Base-by-base conservation (phyloP, 1,284 basidiomycete species). In the Ceraceosorus guamensis region DNA sequence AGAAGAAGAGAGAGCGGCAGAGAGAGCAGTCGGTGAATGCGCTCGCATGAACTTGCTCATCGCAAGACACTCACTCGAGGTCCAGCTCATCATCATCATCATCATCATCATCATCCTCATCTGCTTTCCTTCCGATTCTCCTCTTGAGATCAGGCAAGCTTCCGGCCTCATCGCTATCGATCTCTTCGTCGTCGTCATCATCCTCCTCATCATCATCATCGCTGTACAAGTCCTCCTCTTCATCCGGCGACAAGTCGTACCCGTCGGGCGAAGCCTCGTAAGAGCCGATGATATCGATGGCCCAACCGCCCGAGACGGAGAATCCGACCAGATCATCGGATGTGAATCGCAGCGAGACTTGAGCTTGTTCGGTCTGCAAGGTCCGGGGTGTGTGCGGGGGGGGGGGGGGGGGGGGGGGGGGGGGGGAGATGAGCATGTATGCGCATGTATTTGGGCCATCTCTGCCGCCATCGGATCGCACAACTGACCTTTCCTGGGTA, bases 251-350 rank as follows among this genome's bases (percentile, higher is more conserved):
- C 52, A 68, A 63, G 61, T 76, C 66, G 62, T 62, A 63, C 52
- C 68, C 71, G 53, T 75, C 75, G 41, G 77, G 76, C 67, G 81
- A 79, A 67, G 79, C 73, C 69, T 93, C 85, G 80, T 91, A 93
- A 80, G 95, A 91, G 60, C 92, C 92, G 62, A 87, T 84, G 56
- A 97, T 79, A 78, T 92, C 86, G 60, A 96, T 82, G 52, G 85
- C 80, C 24, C 95, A 93, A 78, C 89, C 86, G 59, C 91, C 92
- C 46, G 85, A 82, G 50, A 85, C 80, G 72, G 89, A 84, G 76
- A 95, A 84, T 63, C 80, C 77, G 60, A 82, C 68, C 50, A 69
- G 62, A 58, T 85, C 83, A 33, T 87, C 87, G 59, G 84, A 82
- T 62, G 85, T 82, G 57, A 95, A 83, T 54, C 86, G 82, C 52